A percentile compares a stretch with the other conserved stretches of the same genome.
These are phyloP conservation scores for Wickerhamomyces bovis DNA, from an alignment of 805 yeast genomes.

Conservation along the genomic window DNA sequence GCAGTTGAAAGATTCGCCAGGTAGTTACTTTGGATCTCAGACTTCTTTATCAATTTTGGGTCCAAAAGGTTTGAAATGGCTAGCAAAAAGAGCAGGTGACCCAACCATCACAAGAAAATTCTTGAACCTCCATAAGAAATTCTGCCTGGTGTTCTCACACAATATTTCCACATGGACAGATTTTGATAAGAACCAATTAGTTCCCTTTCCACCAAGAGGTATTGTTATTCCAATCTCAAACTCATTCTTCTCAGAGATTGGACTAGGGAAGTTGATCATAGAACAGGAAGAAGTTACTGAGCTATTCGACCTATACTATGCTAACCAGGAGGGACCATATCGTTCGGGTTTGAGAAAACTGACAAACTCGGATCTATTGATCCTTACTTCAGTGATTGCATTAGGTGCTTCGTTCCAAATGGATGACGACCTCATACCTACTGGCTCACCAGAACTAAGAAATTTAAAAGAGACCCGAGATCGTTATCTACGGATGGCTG, in stretches of 20 bases:
- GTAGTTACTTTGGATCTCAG: constrained; percentile 20
- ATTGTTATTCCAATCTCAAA: constrained; percentile 14
- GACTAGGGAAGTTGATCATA: constrained; percentile 8
- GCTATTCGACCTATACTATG: constrained; percentile 17
- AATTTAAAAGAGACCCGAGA: constrained; percentile 25
- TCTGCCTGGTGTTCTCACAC: constrained; percentile 16
- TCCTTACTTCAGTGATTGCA: constrained; percentile 26
- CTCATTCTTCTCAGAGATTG: constrained; percentile 8
- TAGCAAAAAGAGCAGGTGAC: constrained; percentile 21
- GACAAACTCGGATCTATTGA: constrained; percentile 27
- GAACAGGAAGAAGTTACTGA: constrained; percentile 12
- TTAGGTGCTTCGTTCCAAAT: constrained; percentile 14
- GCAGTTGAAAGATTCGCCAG: constrained; percentile 5
- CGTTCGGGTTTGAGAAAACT: constrained; percentile 8
- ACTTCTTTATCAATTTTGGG: constrained; percentile 34
- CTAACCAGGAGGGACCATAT: not conserved
- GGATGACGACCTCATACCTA: not conserved
- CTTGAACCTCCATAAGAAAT: constrained; percentile 16
- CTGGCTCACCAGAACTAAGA: constrained; percentile 7
- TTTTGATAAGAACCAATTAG: constrained; percentile 20
- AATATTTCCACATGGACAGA: constrained; percentile 28
- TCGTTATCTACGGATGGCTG: constrained; percentile 31
- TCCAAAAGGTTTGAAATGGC: constrained; percentile 35
- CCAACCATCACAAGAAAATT: constrained; percentile 18
- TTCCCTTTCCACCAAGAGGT: constrained; percentile 28